Conservation (phyloP, 2,329 filamentous ascomycete species). For the Fusarium scirpi region DNA sequence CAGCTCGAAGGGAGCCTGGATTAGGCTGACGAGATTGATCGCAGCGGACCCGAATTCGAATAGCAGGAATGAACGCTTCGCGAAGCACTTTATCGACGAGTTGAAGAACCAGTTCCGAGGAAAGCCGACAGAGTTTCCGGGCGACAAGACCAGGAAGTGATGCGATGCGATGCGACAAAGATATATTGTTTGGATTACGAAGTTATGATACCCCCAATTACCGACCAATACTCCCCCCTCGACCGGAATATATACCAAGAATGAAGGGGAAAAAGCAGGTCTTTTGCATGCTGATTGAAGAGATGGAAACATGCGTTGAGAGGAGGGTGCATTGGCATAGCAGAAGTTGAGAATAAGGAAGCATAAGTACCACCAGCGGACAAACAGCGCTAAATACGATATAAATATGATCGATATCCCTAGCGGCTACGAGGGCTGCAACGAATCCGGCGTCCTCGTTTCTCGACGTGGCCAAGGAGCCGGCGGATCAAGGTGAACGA, state of each 20-base stretch:
- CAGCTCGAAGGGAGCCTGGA: not conserved
- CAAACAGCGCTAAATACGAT: not conserved
- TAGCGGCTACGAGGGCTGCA: not conserved
- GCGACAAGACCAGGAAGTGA: constrained; percentile 47
- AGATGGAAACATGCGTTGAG: not conserved
- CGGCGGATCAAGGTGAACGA: not conserved
- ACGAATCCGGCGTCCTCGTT: not conserved
- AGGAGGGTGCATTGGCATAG: not conserved
- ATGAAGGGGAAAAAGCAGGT: not conserved
- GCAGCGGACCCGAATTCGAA: constrained; percentile 51
- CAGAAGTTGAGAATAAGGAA: not conserved
- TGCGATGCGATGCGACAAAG: not conserved
- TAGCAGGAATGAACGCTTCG: constrained; percentile 51
- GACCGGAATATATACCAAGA: not conserved
- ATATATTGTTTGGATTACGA: constrained; percentile 1
- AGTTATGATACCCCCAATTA: constrained; percentile 7
- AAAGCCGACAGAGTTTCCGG: constrained; percentile 55
- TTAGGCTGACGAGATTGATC: not conserved
- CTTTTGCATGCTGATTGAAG: not conserved
- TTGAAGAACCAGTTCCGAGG: constrained; percentile 63
- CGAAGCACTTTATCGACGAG: constrained; percentile 64
- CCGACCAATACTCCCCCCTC: not conserved
- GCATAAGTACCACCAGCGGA: not conserved
- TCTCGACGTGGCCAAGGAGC: not conserved
- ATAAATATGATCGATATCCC: not conserved